These are phyloP conservation scores for Blepharisma stoltei DNA, from an alignment of 73 alveolate genomes.

Conservation along the genomic window DNA sequence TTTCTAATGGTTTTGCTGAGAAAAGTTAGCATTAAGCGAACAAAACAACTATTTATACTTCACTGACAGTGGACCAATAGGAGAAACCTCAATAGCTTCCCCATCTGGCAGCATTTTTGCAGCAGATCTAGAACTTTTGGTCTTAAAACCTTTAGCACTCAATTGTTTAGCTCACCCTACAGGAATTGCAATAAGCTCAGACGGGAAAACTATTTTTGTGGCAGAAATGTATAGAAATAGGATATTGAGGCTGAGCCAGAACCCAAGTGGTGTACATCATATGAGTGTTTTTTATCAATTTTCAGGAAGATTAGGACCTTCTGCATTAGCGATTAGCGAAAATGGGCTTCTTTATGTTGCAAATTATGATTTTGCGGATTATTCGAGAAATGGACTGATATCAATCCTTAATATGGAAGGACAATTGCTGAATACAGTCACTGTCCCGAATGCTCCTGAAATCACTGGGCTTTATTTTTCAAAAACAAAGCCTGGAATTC, in stretches of 20 bases:
- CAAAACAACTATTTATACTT: slow-evolving; percentile 60
- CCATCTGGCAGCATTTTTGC: slow-evolving; percentile 79
- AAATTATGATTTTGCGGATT: slow-evolving; percentile 79
- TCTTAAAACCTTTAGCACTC: slow-evolving; percentile 75
- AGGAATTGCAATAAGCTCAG: slow-evolving; percentile 78
- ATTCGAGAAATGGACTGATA: slow-evolving; percentile 71
- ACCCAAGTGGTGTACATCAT: slow-evolving; percentile 87
- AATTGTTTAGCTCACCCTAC: slow-evolving; percentile 82
- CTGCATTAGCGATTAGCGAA: slow-evolving; percentile 81
- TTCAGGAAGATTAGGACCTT: slow-evolving; percentile 97
- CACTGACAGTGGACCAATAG: slow-evolving; percentile 88
- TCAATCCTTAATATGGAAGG: slow-evolving; percentile 71
- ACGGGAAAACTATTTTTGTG: slow-evolving; percentile 76
- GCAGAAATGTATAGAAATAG: slow-evolving; percentile 93
- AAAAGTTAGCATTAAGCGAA: slow-evolving; percentile 54
- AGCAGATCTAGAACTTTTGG: slow-evolving; percentile 65
- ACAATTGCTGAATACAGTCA: slow-evolving; percentile 33
- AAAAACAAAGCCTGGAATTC: slow-evolving; percentile 32
- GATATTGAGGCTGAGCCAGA: slow-evolving; percentile 85
- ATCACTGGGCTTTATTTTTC: slow-evolving; percentile 66
- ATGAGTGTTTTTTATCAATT: slow-evolving; percentile 87
- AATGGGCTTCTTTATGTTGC: slow-evolving; percentile 81
- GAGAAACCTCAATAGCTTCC: slow-evolving; percentile 78
- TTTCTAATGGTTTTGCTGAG: no score
- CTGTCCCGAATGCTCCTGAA: slow-evolving; percentile 56